Conservation (phyloP, 208 protist species). For the Trypanosoma congolense region DNA sequence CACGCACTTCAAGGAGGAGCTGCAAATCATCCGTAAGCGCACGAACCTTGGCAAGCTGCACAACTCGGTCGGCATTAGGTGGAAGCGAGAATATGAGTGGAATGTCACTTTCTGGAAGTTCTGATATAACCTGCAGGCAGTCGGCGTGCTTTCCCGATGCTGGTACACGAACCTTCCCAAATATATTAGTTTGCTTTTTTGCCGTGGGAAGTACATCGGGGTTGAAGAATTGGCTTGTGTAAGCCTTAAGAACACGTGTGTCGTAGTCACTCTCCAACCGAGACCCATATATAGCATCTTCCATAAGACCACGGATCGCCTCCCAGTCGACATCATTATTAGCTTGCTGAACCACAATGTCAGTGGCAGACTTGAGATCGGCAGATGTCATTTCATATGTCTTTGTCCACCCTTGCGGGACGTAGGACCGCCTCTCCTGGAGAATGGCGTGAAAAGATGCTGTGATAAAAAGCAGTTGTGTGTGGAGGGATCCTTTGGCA, state of each 20-base stretch:
- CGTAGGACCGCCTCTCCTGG: slow-evolving; percentile 95
- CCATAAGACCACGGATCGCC: slow-evolving; percentile 91
- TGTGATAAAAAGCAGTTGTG: slow-evolving; percentile 91
- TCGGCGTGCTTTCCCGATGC: slow-evolving; percentile 54
- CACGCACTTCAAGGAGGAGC: slow-evolving; percentile 62
- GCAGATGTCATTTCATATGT: slow-evolving; percentile 95
- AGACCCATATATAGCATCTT: slow-evolving; percentile 95
- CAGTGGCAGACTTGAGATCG: slow-evolving; percentile 89
- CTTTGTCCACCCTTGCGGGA: slow-evolving; percentile 97
- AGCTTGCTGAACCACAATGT: slow-evolving; percentile 87
- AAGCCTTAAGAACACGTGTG: slow-evolving; percentile 87
- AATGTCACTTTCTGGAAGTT: slow-evolving; percentile 89
- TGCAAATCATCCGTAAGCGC: slow-evolving; percentile 79
- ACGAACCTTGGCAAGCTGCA: slow-evolving; percentile 76
- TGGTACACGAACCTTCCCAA: slow-evolving; percentile 58
- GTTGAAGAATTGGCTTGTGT: slow-evolving; percentile 90
- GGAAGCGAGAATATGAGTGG: slow-evolving; percentile 92
- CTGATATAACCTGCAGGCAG: slow-evolving; percentile 70
- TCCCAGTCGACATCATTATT: slow-evolving; percentile 77
- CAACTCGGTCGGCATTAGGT: slow-evolving; percentile 91
- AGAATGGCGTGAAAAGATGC: slow-evolving; percentile 95
- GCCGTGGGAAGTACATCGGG: slow-evolving; percentile 44
- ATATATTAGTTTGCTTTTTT: slow-evolving; percentile 55
- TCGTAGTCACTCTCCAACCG: slow-evolving; percentile 95
- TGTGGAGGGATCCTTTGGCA: slow-evolving; percentile 48